phyloP scores from a whole-genome alignment of 768 basidiomycete genomes.

The Dictyophora rubrovolvata region DNA sequence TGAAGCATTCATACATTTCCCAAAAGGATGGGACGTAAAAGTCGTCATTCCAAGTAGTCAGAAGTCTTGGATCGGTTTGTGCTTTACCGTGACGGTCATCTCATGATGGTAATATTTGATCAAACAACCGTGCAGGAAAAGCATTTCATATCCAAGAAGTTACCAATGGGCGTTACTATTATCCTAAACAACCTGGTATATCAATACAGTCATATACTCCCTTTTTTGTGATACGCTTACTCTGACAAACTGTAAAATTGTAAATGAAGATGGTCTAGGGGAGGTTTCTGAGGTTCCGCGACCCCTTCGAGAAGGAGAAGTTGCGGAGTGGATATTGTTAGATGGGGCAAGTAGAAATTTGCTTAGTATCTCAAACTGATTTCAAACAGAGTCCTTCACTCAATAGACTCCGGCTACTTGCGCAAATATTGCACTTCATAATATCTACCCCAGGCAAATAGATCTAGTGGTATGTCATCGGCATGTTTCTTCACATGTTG shows the following conservation, averaged over 20 bases:
- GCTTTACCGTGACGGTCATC: too few relatives aligned
- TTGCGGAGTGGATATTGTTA: slow-evolving; percentile 85
- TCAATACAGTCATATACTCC: not conserved
- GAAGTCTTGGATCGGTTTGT: slow-evolving; percentile 79
- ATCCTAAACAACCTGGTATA: slow-evolving; percentile 51
- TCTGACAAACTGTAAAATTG: not conserved
- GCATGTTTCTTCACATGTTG: slow-evolving; percentile 12
- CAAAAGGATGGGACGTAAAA: slow-evolving; percentile 64
- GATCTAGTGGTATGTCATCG: slow-evolving; percentile 67
- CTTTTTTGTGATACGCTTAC: not conserved
- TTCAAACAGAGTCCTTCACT: slow-evolving; percentile 1
- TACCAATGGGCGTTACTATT: slow-evolving; percentile 63
- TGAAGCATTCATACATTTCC: not conserved
- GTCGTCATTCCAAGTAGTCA: slow-evolving; percentile 74
- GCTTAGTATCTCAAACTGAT: slow-evolving; percentile 3
- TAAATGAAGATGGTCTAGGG: slow-evolving; percentile 45
- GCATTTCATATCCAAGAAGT: slow-evolving; percentile 72
- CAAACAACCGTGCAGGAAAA: slow-evolving; percentile 40
- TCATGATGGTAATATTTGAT: too few relatives aligned
- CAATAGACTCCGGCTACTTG: slow-evolving; percentile 82
- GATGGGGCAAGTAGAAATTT: slow-evolving; percentile 59
- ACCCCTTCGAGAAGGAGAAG: slow-evolving; percentile 63
- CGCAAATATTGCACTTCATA: slow-evolving; percentile 83
- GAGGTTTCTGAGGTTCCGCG: slow-evolving; percentile 54
- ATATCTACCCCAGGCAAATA: slow-evolving; percentile 73